Evolutionary conservation across 176 grass and related monocot species (phyloP).

Genomic region (Carex parvula): DNA sequence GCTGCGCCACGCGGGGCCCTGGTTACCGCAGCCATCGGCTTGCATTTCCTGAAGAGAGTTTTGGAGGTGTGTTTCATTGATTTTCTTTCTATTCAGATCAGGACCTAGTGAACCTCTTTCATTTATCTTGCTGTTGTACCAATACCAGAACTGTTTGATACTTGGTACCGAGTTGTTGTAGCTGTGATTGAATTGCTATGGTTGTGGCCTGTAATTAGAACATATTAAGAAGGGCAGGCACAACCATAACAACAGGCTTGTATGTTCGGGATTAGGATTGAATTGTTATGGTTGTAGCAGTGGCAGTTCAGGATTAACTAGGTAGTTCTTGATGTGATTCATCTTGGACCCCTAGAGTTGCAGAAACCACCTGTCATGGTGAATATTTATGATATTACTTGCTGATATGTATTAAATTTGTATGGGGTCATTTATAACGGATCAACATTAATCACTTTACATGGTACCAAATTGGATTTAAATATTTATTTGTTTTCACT

Average conservation of each 20-base stretch:
- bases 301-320: not conserved
- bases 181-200: not conserved
- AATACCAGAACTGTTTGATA: not conserved
- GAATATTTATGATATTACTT: not conserved
- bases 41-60: conserved; percentile 70
- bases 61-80: conserved; percentile 49
- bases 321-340: not conserved
- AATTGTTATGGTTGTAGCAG: too few relatives aligned
- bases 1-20: conserved; percentile 23
- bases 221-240: not conserved
- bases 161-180: not conserved
- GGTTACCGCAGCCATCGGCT: conserved; percentile 39
- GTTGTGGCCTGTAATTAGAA: not conserved
- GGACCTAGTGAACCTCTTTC: not conserved
- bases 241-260: too few relatives aligned
- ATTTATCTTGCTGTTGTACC: not conserved
- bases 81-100: not conserved
- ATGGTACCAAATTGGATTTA: not conserved
- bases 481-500: not conserved
- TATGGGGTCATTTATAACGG: not conserved
- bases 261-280: too few relatives aligned
- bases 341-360: not conserved
- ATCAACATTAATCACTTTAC: not conserved
- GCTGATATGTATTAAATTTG: not conserved
- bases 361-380: not conserved